Conservation (phyloP, 768 basidiomycete genomes). For the Ramaria sp. region DNA sequence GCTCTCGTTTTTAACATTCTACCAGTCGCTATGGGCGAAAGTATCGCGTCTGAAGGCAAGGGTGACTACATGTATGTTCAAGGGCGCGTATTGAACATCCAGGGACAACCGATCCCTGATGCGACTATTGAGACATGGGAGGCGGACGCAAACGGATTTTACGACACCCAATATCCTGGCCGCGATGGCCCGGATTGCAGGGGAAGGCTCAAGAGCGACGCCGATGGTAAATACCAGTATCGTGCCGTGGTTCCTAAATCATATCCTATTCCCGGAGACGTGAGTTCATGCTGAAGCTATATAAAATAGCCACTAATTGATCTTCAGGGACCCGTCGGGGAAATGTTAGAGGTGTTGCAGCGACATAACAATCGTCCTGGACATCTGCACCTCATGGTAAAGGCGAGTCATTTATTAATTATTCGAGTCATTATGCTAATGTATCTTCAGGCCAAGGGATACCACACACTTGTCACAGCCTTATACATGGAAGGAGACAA, state of each 20-base stretch:
- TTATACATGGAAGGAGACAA: constrained; percentile 63
- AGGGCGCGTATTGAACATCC: constrained; percentile 52
- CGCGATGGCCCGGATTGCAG: constrained; percentile 60
- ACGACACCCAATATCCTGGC: constrained; percentile 42
- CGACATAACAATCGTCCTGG: constrained; percentile 74
- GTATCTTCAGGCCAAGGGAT: constrained; percentile 43
- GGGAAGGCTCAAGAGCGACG: constrained; percentile 46
- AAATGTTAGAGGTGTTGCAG: constrained; percentile 40
- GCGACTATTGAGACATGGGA: constrained; percentile 81
- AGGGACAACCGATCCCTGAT: constrained; percentile 52
- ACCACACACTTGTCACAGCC: constrained; percentile 60
- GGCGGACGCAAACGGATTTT: constrained; percentile 41
- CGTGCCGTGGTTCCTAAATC: constrained; percentile 60
- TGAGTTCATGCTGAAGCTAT: constrained; percentile 17
- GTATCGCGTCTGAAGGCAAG: constrained; percentile 81
- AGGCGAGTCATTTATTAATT: constrained; percentile 15
- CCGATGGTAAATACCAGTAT: constrained; percentile 58
- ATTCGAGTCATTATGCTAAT: background rate
- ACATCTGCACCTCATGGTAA: constrained; percentile 67
- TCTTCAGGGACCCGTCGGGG: constrained; percentile 57
- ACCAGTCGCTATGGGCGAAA: constrained; percentile 54
- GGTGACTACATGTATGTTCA: constrained; percentile 78
- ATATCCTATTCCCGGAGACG: constrained; percentile 71
- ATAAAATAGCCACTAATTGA: constrained; percentile 11
- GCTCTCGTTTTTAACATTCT: background rate